A percentile compares a stretch with the other conserved stretches of the same genome.
Evolutionary conservation across 1,284 basidiomycete species (phyloP).

Genomic region (Caloboletus inedulis): DNA sequence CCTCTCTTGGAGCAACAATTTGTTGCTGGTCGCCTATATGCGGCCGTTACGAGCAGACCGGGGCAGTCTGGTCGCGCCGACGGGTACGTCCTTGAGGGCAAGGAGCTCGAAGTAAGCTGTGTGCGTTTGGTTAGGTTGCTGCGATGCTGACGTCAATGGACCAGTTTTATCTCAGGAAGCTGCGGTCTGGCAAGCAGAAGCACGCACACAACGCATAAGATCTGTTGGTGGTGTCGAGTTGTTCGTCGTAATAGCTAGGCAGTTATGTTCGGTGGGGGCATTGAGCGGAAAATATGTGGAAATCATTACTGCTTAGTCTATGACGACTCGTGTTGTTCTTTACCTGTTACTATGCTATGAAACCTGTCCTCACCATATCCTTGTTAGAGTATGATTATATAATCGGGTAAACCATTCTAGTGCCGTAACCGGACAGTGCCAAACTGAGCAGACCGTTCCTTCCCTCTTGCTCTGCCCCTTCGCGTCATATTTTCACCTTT

Average conservation of each 20-base stretch:
- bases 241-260: not conserved
- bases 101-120: constrained; percentile 82
- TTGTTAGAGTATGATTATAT: constrained; percentile 22
- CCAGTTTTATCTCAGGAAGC: constrained; percentile 91
- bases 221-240: not conserved
- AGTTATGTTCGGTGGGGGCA: not conserved
- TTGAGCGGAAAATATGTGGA: constrained; percentile 4
- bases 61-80: constrained; percentile 93
- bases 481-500: constrained; percentile 32
- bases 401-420: constrained; percentile 17
- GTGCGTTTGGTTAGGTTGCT: constrained; percentile 6
- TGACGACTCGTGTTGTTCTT: constrained; percentile 10
- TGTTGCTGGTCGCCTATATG: constrained; percentile 86
- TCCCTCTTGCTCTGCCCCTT: constrained; percentile 30
- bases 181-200: constrained; percentile 92
- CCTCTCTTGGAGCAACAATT: constrained; percentile 83
- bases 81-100: constrained; percentile 94
- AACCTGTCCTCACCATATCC: constrained; percentile 1
- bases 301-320: constrained; percentile 10
- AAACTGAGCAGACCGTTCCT: constrained; percentile 17
- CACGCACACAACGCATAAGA: constrained; percentile 62
- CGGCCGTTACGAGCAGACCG: constrained; percentile 86
- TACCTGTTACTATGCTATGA: constrained; percentile 14
- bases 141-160: constrained; percentile 14
- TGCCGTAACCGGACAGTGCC: constrained; percentile 34